A percentile compares a stretch with the other conserved stretches of the same genome.
phyloP scores from a whole-genome alignment of 345 rosid genomes.

The Populus pruinosa region DNA sequence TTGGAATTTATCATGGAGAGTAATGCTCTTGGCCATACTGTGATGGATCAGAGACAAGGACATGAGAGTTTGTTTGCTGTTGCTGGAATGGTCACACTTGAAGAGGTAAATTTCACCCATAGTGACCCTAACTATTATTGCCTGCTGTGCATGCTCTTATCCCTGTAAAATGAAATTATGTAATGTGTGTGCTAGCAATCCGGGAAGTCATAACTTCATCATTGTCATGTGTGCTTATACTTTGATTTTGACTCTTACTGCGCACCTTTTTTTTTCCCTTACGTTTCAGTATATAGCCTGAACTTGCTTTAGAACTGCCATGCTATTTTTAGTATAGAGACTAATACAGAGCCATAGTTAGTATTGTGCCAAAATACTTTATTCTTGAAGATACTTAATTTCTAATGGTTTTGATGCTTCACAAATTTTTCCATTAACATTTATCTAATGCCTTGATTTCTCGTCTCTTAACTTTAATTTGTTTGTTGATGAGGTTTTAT shows the following conservation, averaged over 20 bases:
- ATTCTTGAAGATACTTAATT: neutral
- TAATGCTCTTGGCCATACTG: conserved; percentile 91
- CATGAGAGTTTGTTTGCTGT: conserved; percentile 86
- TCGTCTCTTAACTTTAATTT: neutral
- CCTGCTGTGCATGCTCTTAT: neutral
- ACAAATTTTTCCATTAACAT: neutral
- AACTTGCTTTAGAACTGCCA: neutral
- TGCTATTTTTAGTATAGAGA: neutral
- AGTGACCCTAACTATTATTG: conserved; percentile 1
- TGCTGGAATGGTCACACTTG: conserved; percentile 88
- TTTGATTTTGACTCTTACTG: neutral
- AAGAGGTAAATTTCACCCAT: conserved; percentile 54
- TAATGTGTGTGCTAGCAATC: neutral
- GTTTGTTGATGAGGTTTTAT: neutral
- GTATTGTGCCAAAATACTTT: neutral
- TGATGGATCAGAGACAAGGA: conserved; percentile 98
- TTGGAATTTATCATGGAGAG: conserved; percentile 98
- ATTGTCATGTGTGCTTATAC: neutral
- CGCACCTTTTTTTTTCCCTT: neutral
- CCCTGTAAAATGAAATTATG: neutral
- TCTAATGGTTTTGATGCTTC: neutral
- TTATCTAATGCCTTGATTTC: neutral
- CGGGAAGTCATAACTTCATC: neutral
- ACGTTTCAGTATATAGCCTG: neutral
- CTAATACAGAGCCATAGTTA: neutral